These are phyloP conservation scores for Tagetes erecta DNA, from an alignment of 129 eudicot genomes.

Conservation along the genomic window DNA sequence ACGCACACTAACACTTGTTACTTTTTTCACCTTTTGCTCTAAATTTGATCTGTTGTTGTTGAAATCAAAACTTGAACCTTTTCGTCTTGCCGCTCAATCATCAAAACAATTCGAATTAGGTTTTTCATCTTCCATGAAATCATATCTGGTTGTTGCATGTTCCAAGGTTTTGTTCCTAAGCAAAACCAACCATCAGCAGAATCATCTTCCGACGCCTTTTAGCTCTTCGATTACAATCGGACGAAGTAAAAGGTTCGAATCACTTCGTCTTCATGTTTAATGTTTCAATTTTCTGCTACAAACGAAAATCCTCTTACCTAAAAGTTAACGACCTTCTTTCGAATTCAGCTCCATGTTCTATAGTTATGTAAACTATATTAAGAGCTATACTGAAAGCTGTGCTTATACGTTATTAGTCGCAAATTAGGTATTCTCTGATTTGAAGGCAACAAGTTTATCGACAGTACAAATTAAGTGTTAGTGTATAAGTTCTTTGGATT, in stretches of 20 bases:
- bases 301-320: neutral
- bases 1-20: conserved; percentile 31
- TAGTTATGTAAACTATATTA: no score
- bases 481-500: no score
- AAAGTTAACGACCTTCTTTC: neutral
- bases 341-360: neutral
- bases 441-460: no score
- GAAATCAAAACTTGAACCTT: neutral
- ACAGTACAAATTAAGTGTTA: no score
- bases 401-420: neutral
- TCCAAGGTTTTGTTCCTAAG: neutral
- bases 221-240: conserved; percentile 13
- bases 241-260: conserved; percentile 26
- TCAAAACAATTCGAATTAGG: neutral
- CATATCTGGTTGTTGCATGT: neutral
- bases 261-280: neutral
- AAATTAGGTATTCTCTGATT: neutral
- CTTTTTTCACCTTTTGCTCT: neutral
- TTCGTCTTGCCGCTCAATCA: conserved; percentile 5
- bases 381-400: neutral
- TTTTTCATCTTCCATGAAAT: conserved; percentile 7
- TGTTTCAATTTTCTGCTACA: neutral
- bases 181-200: neutral
- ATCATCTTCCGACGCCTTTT: conserved; percentile 16
- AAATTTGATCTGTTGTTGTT: neutral